Evolutionary conservation across 1,284 basidiomycete species (phyloP), one percentile per base, ranked within the genome.

Genomic region (Meripilus lineatus): DNA sequence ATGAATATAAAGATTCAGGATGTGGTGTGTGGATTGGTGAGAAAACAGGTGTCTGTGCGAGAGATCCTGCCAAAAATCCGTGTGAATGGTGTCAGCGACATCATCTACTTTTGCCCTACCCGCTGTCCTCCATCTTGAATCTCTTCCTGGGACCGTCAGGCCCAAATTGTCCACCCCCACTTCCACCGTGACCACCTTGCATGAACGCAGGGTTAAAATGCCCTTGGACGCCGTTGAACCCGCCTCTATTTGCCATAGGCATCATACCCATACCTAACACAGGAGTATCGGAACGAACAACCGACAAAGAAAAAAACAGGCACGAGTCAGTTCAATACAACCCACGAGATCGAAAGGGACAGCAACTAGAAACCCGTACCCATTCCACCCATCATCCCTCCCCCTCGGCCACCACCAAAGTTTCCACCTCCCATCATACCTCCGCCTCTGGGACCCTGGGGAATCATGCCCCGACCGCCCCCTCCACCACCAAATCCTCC

Each of bases 201-300:
- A 83, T 79, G 59, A 86, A 86, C 26, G 80, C 81, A 8, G 82
- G 81, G 59, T 85, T 85, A 66, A 82, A 79, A 63, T 85, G 81
- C 14, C 81, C 81, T 47, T 64, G 64, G 54, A 74, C 68, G 50
- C 68, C 68, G 48, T 65, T 67, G 57, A 75, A 74, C 39, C 74
- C 70, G 47, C 72, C 72, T 43, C 77, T 64, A 46, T 68, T 64
- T 40, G 63, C 67, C 62, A 68, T 66, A 50, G 66, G 60, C 63
- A 74, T 69, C 69, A 75, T 73, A 58, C 74, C 74, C 72, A 76
- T 71, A 56, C 72, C 72, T 40, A 37, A 8, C 32, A 15, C 24
- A 39, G n/a, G 10, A 38, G 33, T 21, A 23, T 14, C 8, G 32
- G 23, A 28, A 38, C 8, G 34, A 38, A 18, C 20, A 17, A 23